phyloP scores from a whole-genome alignment of 768 basidiomycete genomes.

The Lactarius trivialis region DNA sequence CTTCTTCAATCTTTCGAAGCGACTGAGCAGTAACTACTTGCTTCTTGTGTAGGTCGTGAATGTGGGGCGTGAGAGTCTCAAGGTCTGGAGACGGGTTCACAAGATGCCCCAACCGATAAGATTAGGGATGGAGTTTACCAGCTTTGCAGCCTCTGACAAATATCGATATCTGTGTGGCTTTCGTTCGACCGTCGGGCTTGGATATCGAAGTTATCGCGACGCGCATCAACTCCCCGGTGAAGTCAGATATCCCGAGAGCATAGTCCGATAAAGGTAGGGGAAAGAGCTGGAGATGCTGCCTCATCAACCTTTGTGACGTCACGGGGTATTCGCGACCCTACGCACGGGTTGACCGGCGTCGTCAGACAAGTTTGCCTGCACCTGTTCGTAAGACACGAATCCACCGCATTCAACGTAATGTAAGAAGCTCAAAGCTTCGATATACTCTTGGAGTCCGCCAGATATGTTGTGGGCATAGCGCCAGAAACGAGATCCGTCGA shows the following conservation, averaged over 20 bases:
- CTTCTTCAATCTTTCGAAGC: slow-evolving; percentile 92
- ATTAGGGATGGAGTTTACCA: slow-evolving; percentile 35
- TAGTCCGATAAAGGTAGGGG: slow-evolving; percentile 77
- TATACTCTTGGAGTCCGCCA: slow-evolving; percentile 88
- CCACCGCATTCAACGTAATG: slow-evolving; percentile 70
- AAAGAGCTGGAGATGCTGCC: slow-evolving; percentile 50
- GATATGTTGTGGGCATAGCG: slow-evolving; percentile 67
- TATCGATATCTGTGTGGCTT: slow-evolving; percentile 55
- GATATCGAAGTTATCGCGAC: slow-evolving; percentile 82
- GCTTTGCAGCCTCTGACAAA: slow-evolving; percentile 74
- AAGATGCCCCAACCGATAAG: neutral
- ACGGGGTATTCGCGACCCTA: neutral
- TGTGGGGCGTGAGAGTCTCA: slow-evolving; percentile 64
- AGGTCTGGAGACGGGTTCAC: slow-evolving; percentile 47
- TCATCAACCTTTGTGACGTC: neutral
- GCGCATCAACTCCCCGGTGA: slow-evolving; percentile 97
- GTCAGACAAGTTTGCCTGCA: slow-evolving; percentile 59
- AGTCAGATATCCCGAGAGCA: slow-evolving; percentile 84
- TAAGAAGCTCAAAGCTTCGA: slow-evolving; percentile 86
- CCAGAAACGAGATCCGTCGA: slow-evolving; percentile 70
- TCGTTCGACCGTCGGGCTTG: slow-evolving; percentile 55
- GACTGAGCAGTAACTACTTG: slow-evolving; percentile 80
- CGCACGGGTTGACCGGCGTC: slow-evolving; percentile 37
- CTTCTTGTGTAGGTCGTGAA: slow-evolving; percentile 77
- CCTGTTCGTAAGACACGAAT: slow-evolving; percentile 61